These are phyloP conservation scores for Gyrodon lividus DNA, from an alignment of 768 basidiomycete species.

Conservation along the genomic window DNA sequence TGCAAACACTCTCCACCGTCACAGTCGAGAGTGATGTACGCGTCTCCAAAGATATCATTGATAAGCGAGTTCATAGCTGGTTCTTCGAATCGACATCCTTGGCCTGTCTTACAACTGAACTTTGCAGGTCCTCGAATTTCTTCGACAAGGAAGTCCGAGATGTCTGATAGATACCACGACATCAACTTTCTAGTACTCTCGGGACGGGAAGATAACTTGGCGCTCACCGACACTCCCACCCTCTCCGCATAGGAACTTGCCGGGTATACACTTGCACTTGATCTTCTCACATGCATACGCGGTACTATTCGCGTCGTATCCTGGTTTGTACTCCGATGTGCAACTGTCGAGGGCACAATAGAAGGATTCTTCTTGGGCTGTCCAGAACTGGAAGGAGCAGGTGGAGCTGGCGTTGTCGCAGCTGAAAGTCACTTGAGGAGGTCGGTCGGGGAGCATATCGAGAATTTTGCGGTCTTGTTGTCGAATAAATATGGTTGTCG, in stretches of 20 bases:
- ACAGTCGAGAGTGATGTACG: constrained; percentile 83
- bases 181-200: not conserved
- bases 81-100: constrained; percentile 89
- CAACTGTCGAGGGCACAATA: constrained; percentile 87
- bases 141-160: constrained; percentile 87
- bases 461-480: constrained; percentile 86
- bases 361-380: constrained; percentile 90
- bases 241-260: constrained; percentile 92
- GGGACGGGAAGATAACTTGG: constrained; percentile 28
- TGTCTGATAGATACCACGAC: constrained; percentile 52
- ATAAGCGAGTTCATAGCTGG: constrained; percentile 97
- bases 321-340: constrained; percentile 41
- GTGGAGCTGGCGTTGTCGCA: constrained; percentile 63
- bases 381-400: constrained; percentile 99
- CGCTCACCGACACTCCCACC: constrained; percentile 80
- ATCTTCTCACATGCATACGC: constrained; percentile 80
- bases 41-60: constrained; percentile 89
- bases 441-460: constrained; percentile 84
- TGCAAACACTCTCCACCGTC: constrained; percentile 92
- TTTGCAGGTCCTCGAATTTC: constrained; percentile 88
- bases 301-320: constrained; percentile 70
- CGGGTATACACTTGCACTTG: constrained; percentile 91
- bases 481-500: not conserved
- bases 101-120: constrained; percentile 72
- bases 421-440: constrained; percentile 95